Evolutionary conservation across 2,329 filamentous ascomycete genomes (phyloP), one percentile per base, ranked within the genome.

Genomic region (Xylariales sp.): DNA sequence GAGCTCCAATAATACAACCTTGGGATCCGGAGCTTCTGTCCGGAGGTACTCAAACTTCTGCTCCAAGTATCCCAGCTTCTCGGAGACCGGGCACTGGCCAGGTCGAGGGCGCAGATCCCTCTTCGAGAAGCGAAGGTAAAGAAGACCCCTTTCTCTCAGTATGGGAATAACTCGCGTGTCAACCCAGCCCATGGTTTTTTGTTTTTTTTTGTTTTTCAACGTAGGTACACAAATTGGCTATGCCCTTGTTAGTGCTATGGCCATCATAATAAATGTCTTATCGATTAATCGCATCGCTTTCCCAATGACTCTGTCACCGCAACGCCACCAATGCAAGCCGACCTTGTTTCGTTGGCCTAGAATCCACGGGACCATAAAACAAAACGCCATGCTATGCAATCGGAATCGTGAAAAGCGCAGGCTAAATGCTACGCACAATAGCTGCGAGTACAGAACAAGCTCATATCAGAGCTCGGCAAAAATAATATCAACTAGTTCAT

Each of bases 401-500:
- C 43, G 41, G 53, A 30, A 58, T 55, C n/a, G 18, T 69, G 48
- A 50, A 64, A 46, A 62, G n/a, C 28, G 12, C 2, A 61, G 18
- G 18, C n/a, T 18, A 50, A 57, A 43, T 53, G 46, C 56, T 49
- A n/a, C n/a, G 43, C 28, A 43, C 36, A 52, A 54, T 14, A 28
- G 16, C 39, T 45, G 10, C 16, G 46, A n/a, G 12, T 65, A 56
- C 39, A 59, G 45, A 64, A 46, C 9, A 16, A 60, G 39, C 69
- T 23, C 67, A 76, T 45, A 62, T 72, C 63, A 71, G 53, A 62
- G 53, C 46, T 85, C 82, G 14, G 81, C 85, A 79, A 93, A 93
- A 62, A 93, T 77, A 36, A 91, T 84, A 61, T 87, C 83, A 41
- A 93, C 81, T 60, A 93, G 78, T 79, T 93, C 91, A 78, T 93